These are phyloP conservation scores for Mucor piriformis DNA, from an alignment of 371 early-diverging fungal genomes.

Conservation along the genomic window DNA sequence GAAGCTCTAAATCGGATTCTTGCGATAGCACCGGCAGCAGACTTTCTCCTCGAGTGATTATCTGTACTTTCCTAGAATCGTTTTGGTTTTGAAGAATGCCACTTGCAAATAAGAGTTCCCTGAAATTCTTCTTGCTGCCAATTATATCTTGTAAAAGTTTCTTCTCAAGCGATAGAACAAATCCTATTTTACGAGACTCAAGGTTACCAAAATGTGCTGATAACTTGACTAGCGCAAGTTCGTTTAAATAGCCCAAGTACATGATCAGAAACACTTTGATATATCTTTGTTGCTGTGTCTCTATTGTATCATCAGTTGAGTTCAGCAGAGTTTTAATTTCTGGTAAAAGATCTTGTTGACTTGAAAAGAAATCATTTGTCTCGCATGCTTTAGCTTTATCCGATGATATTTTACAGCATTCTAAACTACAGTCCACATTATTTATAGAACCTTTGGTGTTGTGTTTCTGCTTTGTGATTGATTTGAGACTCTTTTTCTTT, in stretches of 20 bases:
- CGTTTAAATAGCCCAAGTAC: not conserved
- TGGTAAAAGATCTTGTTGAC: not conserved
- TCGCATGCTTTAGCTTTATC: not conserved
- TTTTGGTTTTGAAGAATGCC: not conserved
- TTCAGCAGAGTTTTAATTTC: not conserved
- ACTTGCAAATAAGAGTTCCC: not conserved
- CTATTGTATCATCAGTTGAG: not conserved
- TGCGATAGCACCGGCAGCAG: too few species aligned
- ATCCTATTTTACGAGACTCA: not conserved
- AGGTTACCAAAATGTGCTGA: not conserved
- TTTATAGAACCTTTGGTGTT: not conserved
- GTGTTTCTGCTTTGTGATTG: not conserved
- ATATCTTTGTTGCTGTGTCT: not conserved
- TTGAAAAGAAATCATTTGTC: not conserved
- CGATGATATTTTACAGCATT: not conserved
- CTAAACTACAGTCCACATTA: not conserved
- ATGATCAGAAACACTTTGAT: not conserved
- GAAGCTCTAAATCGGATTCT: too few species aligned
- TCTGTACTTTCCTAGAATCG: not conserved
- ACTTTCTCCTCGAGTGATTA: not conserved
- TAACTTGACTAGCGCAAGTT: not conserved
- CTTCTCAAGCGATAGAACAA: not conserved
- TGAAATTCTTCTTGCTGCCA: not conserved
- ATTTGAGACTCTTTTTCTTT: not conserved
- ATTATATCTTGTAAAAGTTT: not conserved